Conservation (phyloP, 768 basidiomycete genomes). For the Filobasidium floriforme region DNA sequence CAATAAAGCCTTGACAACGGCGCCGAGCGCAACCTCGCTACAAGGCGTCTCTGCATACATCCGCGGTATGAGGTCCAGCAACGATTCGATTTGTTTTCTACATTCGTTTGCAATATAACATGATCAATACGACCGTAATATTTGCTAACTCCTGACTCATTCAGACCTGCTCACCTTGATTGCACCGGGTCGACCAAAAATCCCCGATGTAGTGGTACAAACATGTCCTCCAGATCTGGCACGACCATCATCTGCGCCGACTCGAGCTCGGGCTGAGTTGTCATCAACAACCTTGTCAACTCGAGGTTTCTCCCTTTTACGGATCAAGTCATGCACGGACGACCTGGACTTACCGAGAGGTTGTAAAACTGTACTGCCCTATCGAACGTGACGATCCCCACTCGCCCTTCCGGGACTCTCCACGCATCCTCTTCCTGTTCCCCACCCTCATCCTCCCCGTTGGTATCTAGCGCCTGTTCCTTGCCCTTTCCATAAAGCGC, state of each 20-base stretch:
- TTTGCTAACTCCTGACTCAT: no score
- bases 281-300: background rate
- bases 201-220: constrained; percentile 64
- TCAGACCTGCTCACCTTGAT: constrained; percentile 54
- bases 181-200: constrained; percentile 69
- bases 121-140: background rate
- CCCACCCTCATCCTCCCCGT: constrained; percentile 25
- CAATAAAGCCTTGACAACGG: constrained; percentile 64
- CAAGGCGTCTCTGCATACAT: constrained; percentile 54
- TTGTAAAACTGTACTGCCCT: constrained; percentile 76
- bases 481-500: constrained; percentile 58
- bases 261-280: constrained; percentile 45
- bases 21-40: constrained; percentile 64
- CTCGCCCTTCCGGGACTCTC: constrained; percentile 29
- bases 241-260: constrained; percentile 67
- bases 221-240: constrained; percentile 85
- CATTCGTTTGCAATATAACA: background rate
- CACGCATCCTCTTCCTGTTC: constrained; percentile 43
- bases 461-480: constrained; percentile 27
- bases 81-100: constrained; percentile 58
- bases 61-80: constrained; percentile 60
- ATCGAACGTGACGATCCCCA: constrained; percentile 83
- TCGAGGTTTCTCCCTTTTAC: no score
- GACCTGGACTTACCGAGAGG: constrained; percentile 54
- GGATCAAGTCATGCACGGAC: constrained; percentile 11